Evolutionary conservation across 2,329 filamentous ascomycete genomes (phyloP), one percentile per base, ranked within the genome.

Genomic region (Rutstroemia sp.): DNA sequence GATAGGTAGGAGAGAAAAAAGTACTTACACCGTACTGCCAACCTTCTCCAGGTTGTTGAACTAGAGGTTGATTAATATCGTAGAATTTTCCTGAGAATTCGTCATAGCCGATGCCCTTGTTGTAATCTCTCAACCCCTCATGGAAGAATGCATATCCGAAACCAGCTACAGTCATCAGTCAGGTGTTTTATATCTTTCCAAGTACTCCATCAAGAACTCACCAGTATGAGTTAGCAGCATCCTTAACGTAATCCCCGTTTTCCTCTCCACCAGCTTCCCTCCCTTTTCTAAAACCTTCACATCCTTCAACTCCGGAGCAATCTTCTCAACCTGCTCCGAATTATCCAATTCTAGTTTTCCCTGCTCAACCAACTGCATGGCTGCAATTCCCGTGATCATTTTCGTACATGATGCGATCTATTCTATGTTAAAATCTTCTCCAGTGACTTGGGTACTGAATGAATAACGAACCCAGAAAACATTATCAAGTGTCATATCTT

Each of bases 31-130:
- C 60, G 21, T 61, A 61, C 36, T 59, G 27, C 79, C 81, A 87
- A 5, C 71, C 73, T 30, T 77, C 75, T 0, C 84, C 83, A 0
- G 84, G 84, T 62, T 87, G 83, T 59, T 83, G 81, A 1, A 86
- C 67, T n/a, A 88, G 67, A 1, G 62, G 62, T 53, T 59, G 58
- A 8, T 49, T 25, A 17, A 63, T 57, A 46, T 60, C 61, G 17
- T 56, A 57, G 2, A 57, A 46, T 17, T 51, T 30, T 25, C 62
- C 62, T 1, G 56, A 60, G 49, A 63, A 61, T 55, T 63, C 62
- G 51, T 64, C 61, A 21, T 55, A 60, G n/a, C 59, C 62, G 48
- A 54, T 40, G 7, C 58, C 83, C 81, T 51, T 69, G 66, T 30
- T 76, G 63, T 45, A 85, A 69, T 36, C 82, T 81, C 25, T 75